Conservation (phyloP, 2,329 filamentous ascomycete genomes). For the Penicillium sclerotigenum region DNA sequence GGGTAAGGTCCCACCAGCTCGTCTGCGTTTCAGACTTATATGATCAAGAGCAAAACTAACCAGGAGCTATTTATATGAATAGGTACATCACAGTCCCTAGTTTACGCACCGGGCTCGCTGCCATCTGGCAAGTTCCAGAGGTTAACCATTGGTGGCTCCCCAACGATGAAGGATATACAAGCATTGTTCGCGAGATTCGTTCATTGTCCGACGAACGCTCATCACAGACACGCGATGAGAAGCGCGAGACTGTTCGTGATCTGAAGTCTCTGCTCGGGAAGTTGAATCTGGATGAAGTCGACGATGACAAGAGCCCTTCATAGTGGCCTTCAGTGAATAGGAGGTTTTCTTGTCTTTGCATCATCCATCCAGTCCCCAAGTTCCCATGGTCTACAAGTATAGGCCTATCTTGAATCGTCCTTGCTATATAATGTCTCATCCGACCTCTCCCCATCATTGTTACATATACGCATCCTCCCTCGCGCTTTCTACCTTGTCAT, state of each 20-base stretch:
- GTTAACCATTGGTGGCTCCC: conserved; percentile 87
- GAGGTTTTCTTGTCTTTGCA: not conserved
- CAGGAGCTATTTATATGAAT: not conserved
- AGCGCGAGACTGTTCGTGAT: conserved; percentile 65
- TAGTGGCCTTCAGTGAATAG: conserved; percentile 7
- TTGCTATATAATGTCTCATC: not conserved
- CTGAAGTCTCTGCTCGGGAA: conserved; percentile 71
- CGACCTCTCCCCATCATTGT: not conserved
- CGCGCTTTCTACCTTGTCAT: not conserved
- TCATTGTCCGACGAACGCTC: conserved; percentile 77
- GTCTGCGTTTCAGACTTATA: not conserved
- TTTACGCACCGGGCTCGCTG: conserved; percentile 71
- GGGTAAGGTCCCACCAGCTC: conserved; percentile 58
- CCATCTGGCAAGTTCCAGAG: conserved; percentile 68
- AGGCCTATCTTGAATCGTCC: not conserved
- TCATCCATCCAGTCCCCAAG: not conserved
- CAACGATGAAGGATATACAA: conserved; percentile 70
- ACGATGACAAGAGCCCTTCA: conserved; percentile 30
- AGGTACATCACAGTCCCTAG: conserved; percentile 81
- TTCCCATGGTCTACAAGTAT: not conserved
- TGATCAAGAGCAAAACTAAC: conserved; percentile 2
- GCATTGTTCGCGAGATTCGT: conserved; percentile 72
- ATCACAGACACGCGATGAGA: conserved; percentile 51
- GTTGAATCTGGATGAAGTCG: conserved; percentile 52
- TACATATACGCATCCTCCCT: not conserved